Percentiles rank a stretch among this genome's conserved stretches.
Conservation (phyloP, 2,329 filamentous ascomycete species). For the Ambrosiella xylebori region DNA sequence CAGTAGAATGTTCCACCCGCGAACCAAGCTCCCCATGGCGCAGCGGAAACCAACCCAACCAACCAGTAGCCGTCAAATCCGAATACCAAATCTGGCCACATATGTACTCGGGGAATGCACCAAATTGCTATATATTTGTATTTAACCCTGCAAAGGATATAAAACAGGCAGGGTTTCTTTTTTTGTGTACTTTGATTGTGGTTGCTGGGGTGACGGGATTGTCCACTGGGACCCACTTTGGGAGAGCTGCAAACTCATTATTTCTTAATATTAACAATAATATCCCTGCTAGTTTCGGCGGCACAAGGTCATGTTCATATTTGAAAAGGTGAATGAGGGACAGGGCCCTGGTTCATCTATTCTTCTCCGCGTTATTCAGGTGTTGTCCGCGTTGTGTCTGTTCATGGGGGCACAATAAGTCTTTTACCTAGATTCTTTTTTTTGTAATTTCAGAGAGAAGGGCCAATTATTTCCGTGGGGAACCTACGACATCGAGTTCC, state of each 20-base stretch:
- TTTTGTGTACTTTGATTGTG: background rate
- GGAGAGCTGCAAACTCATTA: background rate
- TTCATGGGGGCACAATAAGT: background rate
- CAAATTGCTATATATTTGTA: background rate
- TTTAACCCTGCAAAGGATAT: background rate
- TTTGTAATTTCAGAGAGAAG: background rate
- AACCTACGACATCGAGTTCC: background rate
- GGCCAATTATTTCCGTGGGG: background rate
- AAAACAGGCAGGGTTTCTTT: background rate
- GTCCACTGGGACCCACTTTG: background rate
- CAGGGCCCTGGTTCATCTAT: background rate
- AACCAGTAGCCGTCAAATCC: background rate
- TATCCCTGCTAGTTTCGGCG: background rate
- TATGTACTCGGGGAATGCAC: background rate
- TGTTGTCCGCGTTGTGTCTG: background rate
- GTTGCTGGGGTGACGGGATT: constrained; percentile 1
- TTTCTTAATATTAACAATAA: constrained; percentile 4
- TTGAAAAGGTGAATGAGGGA: background rate
- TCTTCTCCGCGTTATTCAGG: background rate
- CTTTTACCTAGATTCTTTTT: background rate
- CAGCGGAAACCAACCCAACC: background rate
- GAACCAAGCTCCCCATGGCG: background rate
- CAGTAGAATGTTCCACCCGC: background rate
- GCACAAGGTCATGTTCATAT: background rate
- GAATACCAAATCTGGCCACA: background rate